Conservation (phyloP, 768 basidiomycete species). For the Termitomyces sp. region DNA sequence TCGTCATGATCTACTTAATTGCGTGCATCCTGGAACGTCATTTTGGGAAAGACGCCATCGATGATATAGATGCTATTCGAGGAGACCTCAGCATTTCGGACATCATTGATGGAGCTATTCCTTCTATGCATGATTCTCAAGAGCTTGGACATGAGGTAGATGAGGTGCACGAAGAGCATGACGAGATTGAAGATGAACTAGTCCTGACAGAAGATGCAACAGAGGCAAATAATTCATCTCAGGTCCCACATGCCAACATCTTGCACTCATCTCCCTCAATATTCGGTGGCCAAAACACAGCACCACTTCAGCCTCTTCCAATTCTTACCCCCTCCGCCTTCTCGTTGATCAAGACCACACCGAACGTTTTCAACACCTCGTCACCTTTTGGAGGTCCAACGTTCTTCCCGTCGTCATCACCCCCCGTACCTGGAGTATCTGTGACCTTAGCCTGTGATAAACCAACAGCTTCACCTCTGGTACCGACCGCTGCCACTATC, state of each 20-base stretch:
- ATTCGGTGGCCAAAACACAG: constrained; percentile 1
- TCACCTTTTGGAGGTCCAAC: constrained; percentile 30
- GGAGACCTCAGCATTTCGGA: constrained; percentile 51
- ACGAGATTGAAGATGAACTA: constrained; percentile 13
- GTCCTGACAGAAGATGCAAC: constrained; percentile 16
- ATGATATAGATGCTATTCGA: constrained; percentile 64
- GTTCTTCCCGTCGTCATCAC: constrained; percentile 13
- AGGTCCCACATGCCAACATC: background rate
- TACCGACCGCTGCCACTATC: background rate
- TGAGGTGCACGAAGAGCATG: constrained; percentile 15
- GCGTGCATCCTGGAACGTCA: constrained; percentile 86
- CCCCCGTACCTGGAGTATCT: constrained; percentile 11
- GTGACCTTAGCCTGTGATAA: constrained; percentile 12
- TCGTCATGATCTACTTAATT: constrained; percentile 79
- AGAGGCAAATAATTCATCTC: constrained; percentile 3
- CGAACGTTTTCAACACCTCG: constrained; percentile 29
- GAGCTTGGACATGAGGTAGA: constrained; percentile 18
- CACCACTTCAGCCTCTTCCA: constrained; percentile 11
- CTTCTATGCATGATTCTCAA: constrained; percentile 16
- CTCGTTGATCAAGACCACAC: constrained; percentile 29
- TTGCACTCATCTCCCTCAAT: constrained; percentile 1
- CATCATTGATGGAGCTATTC: constrained; percentile 60
- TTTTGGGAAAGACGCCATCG: constrained; percentile 76
- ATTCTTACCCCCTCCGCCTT: constrained; percentile 29
- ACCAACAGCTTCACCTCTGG: constrained; percentile 11